Evolutionary conservation across 331 rosid genomes (phyloP).

Genomic region (Saraca asoca): DNA sequence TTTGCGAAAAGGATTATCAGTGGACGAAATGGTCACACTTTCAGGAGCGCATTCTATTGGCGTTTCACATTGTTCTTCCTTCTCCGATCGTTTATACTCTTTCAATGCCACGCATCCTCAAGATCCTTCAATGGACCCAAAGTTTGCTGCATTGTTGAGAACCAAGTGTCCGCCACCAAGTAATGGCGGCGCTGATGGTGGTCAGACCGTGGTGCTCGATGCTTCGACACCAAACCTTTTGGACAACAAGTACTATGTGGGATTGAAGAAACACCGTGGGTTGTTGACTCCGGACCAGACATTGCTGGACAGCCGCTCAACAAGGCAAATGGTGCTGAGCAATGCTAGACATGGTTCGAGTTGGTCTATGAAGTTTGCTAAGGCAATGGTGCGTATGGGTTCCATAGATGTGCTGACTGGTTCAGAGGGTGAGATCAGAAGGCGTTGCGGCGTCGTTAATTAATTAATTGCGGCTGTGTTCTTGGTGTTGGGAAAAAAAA

Average conservation of each 20-base stretch:
- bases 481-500: background rate
- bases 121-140: conserved; percentile 55
- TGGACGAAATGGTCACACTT: conserved; percentile 60
- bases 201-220: conserved; percentile 44
- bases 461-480: conserved; percentile 17
- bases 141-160: conserved; percentile 31
- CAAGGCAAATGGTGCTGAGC: conserved; percentile 35
- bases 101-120: conserved; percentile 49
- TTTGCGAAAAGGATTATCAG: conserved; percentile 44
- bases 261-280: conserved; percentile 41
- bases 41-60: conserved; percentile 64
- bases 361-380: conserved; percentile 50
- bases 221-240: conserved; percentile 43
- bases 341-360: conserved; percentile 36
- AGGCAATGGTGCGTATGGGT: conserved; percentile 61
- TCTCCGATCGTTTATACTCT: conserved; percentile 49
- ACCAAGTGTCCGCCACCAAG: conserved; percentile 44
- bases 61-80: conserved; percentile 53
- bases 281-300: conserved; percentile 56
- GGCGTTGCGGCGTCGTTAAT: conserved; percentile 39
- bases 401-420: conserved; percentile 46
- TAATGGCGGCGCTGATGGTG: background rate
- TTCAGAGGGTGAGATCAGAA: conserved; percentile 47
- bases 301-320: conserved; percentile 22
- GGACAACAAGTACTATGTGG: conserved; percentile 48